Base-by-base conservation (phyloP, 1,139 yeast species). In the Pichiaceae sp. region DNA sequence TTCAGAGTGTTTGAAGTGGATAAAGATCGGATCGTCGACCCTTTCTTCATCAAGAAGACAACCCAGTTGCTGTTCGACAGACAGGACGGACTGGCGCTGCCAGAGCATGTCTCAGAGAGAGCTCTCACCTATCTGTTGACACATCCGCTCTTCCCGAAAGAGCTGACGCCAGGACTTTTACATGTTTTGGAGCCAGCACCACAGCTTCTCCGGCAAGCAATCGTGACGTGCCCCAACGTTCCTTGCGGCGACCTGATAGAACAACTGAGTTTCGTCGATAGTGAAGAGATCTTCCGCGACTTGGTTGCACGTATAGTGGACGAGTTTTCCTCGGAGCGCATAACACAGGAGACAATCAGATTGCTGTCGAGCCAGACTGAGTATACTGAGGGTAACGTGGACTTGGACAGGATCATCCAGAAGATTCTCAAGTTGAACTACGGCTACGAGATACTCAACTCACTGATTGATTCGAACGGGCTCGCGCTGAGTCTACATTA, bases 121-220 rank as follows among this genome's bases (percentile, higher is more conserved):
- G 68, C 87, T 2, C 59, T 85, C 38, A 72, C 82, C 4, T 89
- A 85, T 54, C 65, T 87, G 30, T 66, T 89, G 43, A 84, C 95
- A 2, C 95, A 86, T 60, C 96, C 96, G 18, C 62, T 85, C 25
- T 86, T 81, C 58, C 96, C 96, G 8, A 60, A 66, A 4, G 61
- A 66, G 17, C 72, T 66, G 47, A 66, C 84, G 5, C 62, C 62
- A 2, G 79, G 77, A 1, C 59, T 89, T 34, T 57, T 84, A 34
- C 39, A 44, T 17, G 65, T 70, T 34, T 66, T 86, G 29, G 60
- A 63, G 40, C 15, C 9, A 7, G 54, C 58, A 17, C 76, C 83
- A 29, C 71, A 82, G 38, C 66, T 87, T 41, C 69, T 82, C 55
- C 76, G 86, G 57, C 95, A 83, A 55, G 91, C 94, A 1, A 70